A percentile compares a stretch with the other conserved stretches of the same genome.
phyloP scores from a whole-genome alignment of 2,329 filamentous ascomycete genomes.

The Cryoendolithus antarcticus region DNA sequence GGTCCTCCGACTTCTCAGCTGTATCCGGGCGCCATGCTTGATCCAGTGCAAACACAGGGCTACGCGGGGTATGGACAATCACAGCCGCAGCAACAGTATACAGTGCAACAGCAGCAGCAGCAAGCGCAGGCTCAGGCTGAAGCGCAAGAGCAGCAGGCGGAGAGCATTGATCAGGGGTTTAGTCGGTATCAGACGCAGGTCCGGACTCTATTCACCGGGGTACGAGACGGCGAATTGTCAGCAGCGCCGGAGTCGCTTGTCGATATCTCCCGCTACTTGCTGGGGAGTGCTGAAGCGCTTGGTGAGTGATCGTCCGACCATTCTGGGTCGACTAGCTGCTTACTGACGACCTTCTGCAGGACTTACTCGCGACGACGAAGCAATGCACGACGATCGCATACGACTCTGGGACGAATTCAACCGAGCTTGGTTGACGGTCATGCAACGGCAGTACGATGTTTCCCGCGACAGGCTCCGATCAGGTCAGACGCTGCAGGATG shows the following conservation, averaged over 20 bases:
- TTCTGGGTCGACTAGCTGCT: neutral
- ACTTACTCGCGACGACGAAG: slow-evolving; percentile 70
- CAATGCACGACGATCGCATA: slow-evolving; percentile 61
- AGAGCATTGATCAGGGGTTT: slow-evolving; percentile 50
- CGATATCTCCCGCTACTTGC: slow-evolving; percentile 53
- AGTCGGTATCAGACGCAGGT: slow-evolving; percentile 45
- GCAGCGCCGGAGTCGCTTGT: slow-evolving; percentile 48
- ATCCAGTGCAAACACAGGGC: slow-evolving; percentile 29
- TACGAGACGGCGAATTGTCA: slow-evolving; percentile 48
- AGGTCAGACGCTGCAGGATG: slow-evolving; percentile 40
- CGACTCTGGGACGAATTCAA: slow-evolving; percentile 93
- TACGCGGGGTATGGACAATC: slow-evolving; percentile 12
- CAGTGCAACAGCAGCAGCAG: slow-evolving; percentile 1
- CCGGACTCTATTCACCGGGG: slow-evolving; percentile 57
- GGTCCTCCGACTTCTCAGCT: slow-evolving; percentile 35
- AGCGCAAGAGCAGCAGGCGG: slow-evolving; percentile 10
- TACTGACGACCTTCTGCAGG: slow-evolving; percentile 38
- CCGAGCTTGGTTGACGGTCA: slow-evolving; percentile 71
- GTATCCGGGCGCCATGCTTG: slow-evolving; percentile 42
- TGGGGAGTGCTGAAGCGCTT: slow-evolving; percentile 52
- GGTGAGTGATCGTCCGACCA: slow-evolving; percentile 39
- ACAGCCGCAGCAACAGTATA: too few relatives aligned
- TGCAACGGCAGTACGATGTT: slow-evolving; percentile 74
- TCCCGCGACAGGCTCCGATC: slow-evolving; percentile 47
- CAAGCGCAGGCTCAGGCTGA: slow-evolving; percentile 14